Evolutionary conservation across 2,329 filamentous ascomycete genomes (phyloP).

Genomic region (Zasmidium cellare): DNA sequence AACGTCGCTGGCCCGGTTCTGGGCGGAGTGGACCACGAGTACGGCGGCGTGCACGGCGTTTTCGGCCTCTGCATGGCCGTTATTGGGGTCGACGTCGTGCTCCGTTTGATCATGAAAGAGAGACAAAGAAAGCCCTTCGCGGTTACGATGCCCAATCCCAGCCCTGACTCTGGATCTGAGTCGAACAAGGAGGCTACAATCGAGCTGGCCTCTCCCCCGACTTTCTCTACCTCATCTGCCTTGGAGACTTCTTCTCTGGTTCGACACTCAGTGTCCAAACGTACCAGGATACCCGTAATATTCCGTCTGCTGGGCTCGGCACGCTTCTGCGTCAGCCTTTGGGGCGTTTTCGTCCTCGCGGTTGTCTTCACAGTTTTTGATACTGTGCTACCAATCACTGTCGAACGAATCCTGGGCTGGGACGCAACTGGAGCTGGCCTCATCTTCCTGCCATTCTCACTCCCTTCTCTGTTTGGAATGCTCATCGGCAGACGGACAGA

Average conservation of each 20-base stretch:
- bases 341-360: conserved; percentile 23
- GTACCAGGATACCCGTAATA: conserved; percentile 12
- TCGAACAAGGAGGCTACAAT: neutral
- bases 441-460: conserved; percentile 26
- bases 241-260: neutral
- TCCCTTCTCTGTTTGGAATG: conserved; percentile 24
- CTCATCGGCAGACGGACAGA: conserved; percentile 23
- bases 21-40: conserved; percentile 65
- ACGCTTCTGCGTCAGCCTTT: conserved; percentile 23
- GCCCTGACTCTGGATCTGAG: neutral
- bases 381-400: conserved; percentile 21
- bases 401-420: conserved; percentile 23
- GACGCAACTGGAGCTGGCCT: conserved; percentile 20
- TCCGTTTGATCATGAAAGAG: conserved; percentile 24
- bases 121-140: neutral
- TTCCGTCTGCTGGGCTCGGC: conserved; percentile 19
- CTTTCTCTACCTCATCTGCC: neutral
- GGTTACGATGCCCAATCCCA: neutral
- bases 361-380: conserved; percentile 22
- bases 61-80: conserved; percentile 20
- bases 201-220: neutral
- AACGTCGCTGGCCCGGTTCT: conserved; percentile 64
- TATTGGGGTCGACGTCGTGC: conserved; percentile 19
- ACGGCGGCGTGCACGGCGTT: conserved; percentile 38
- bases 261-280: neutral